phyloP scores from a whole-genome alignment of 2,329 filamentous ascomycete genomes.

The Colletotrichum gigasporum region DNA sequence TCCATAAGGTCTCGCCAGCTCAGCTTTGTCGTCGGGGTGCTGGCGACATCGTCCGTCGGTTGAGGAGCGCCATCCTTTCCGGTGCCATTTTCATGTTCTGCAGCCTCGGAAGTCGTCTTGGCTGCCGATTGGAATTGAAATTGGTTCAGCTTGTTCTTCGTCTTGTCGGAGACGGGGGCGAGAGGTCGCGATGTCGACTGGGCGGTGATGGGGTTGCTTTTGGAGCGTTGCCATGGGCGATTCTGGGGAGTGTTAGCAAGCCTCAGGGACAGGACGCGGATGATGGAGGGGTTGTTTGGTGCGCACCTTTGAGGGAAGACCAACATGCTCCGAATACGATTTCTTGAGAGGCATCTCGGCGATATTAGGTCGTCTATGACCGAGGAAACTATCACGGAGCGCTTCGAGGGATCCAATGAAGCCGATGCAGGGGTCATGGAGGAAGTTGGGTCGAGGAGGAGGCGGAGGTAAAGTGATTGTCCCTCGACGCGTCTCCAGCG shows the following conservation, averaged over 20 bases:
- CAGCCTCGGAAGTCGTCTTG: conserved; percentile 32
- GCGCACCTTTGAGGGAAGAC: conserved; percentile 43
- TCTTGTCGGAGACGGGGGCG: conserved; percentile 63
- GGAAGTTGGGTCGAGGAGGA: conserved; percentile 10
- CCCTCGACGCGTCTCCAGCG: conserved; percentile 23
- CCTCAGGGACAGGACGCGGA: conserved; percentile 13
- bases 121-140: conserved; percentile 62
- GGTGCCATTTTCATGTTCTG: conserved; percentile 34
- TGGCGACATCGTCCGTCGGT: conserved; percentile 21
- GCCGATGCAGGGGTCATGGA: conserved; percentile 17
- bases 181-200: conserved; percentile 49
- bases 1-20: conserved; percentile 69
- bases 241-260: conserved; percentile 39
- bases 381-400: conserved; percentile 40
- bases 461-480: conserved; percentile 23
- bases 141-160: conserved; percentile 67
- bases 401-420: not conserved
- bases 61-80: conserved; percentile 21
- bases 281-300: conserved; percentile 13
- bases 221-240: conserved; percentile 62
- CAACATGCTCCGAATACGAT: conserved; percentile 46
- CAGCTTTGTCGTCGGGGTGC: conserved; percentile 40
- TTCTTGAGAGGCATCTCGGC: conserved; percentile 47
- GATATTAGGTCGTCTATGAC: conserved; percentile 36
- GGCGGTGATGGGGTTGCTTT: conserved; percentile 56